Conservation (phyloP, 305 asterid genomes). For the Fraxinus sp. region DNA sequence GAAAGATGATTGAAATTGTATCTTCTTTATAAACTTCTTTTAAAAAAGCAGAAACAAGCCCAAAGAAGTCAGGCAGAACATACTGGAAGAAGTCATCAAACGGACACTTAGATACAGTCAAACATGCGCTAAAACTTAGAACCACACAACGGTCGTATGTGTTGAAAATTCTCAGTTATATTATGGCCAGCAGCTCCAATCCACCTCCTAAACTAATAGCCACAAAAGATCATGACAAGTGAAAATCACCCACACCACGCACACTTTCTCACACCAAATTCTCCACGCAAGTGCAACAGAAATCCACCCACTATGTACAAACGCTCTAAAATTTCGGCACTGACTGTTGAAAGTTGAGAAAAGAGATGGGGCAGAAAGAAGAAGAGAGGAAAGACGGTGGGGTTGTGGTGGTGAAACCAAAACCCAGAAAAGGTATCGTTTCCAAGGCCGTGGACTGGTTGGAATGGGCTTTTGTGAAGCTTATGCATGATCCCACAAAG, state of each 20-base stretch:
- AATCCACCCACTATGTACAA: background rate
- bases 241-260: background rate
- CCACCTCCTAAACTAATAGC: background rate
- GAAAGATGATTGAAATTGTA: no score
- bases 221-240: background rate
- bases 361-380: conserved; percentile 31
- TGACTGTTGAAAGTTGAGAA: background rate
- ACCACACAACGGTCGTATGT: background rate
- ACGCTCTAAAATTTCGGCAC: background rate
- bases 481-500: conserved; percentile 54
- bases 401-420: conserved; percentile 63
- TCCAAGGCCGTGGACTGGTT: conserved; percentile 69
- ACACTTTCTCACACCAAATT: background rate
- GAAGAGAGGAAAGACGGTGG: conserved; percentile 37
- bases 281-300: background rate
- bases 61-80: no score
- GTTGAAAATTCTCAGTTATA: background rate
- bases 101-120: no score
- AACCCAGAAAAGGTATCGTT: conserved; percentile 52
- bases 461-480: conserved; percentile 62
- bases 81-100: no score
- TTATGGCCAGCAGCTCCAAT: background rate
- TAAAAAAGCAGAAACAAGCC: no score
- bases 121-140: no score
- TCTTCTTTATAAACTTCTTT: no score